A percentile compares a stretch with the other conserved stretches of the same genome.
Conservation (phyloP, 2,329 filamentous ascomycete genomes). For the Ceratocystis papillata region DNA sequence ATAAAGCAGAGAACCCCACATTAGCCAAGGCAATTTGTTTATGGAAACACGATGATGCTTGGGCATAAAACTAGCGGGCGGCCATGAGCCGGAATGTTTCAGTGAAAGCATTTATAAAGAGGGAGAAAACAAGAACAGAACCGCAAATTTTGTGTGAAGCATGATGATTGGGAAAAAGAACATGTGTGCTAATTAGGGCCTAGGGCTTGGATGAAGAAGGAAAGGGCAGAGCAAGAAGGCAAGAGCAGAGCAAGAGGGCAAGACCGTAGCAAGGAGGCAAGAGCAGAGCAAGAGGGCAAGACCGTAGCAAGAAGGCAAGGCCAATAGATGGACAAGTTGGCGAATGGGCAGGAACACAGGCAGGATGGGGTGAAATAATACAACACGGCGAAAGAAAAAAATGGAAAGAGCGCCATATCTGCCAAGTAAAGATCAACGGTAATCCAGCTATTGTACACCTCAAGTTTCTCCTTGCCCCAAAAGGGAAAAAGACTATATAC, state of each 20-base stretch:
- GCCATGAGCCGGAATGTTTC: neutral
- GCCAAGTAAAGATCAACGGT: neutral
- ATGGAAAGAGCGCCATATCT: neutral
- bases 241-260: neutral
- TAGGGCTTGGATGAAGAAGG: neutral
- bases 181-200: neutral
- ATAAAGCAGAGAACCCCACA: neutral
- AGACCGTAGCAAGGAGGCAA: neutral
- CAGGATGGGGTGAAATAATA: too few relatives aligned
- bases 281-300: neutral
- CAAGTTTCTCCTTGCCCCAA: neutral
- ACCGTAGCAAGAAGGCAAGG: neutral
- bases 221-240: neutral
- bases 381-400: neutral
- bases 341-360: neutral
- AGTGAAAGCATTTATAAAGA: neutral
- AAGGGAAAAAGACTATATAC: neutral
- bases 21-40: neutral
- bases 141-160: too few relatives aligned
- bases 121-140: neutral
- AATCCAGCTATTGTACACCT: neutral
- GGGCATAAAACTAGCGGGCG: neutral
- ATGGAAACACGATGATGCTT: neutral
- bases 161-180: neutral
- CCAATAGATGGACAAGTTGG: neutral